Evolutionary conservation across 2,329 filamentous ascomycete genomes (phyloP).

Genomic region (Cladorrhinum sp.): DNA sequence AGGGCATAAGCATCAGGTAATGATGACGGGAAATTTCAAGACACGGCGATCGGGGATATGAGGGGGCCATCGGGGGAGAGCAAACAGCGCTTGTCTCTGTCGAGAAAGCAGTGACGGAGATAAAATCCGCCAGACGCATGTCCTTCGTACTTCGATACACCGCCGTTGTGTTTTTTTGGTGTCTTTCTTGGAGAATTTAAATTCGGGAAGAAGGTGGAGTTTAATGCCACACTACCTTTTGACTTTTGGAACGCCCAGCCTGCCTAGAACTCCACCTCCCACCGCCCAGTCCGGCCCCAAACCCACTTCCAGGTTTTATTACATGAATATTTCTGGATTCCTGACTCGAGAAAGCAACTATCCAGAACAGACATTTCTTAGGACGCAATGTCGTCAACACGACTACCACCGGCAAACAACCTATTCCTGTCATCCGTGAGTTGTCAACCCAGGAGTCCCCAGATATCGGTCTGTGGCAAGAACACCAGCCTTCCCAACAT

Average conservation of each 20-base stretch:
- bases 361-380: neutral
- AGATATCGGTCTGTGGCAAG: neutral
- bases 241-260: neutral
- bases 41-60: neutral
- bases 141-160: neutral
- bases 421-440: neutral
- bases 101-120: neutral
- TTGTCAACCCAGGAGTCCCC: neutral
- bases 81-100: neutral
- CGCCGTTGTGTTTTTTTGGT: neutral
- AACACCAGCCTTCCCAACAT: no score
- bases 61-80: neutral
- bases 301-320: neutral
- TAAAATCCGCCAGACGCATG: neutral
- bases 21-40: neutral
- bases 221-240: neutral
- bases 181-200: neutral
- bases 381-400: neutral
- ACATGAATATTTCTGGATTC: neutral
- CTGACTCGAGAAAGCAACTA: neutral
- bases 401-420: neutral
- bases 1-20: neutral
- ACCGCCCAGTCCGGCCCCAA: neutral
- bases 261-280: neutral
- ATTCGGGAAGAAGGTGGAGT: no score